phyloP scores from a whole-genome alignment of 2,329 filamentous ascomycete genomes.

The Lachnellula occidentalis region DNA sequence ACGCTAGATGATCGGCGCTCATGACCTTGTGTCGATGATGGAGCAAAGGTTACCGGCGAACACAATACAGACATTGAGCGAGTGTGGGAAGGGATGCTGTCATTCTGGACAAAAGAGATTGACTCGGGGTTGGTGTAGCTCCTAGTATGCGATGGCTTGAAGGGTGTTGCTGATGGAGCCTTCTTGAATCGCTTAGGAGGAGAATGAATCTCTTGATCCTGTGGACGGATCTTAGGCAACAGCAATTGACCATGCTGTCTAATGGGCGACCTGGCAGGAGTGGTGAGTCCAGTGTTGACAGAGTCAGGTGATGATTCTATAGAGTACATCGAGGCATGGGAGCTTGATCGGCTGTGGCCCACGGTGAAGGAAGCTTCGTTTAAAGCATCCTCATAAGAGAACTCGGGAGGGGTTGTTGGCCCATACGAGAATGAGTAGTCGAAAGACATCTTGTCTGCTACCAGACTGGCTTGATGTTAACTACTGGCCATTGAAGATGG shows the following conservation, averaged over 20 bases:
- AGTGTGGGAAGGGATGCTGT: constrained; percentile 25
- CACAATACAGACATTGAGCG: constrained; percentile 29
- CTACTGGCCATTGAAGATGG: background rate
- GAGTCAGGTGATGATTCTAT: constrained; percentile 66
- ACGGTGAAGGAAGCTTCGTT: constrained; percentile 48
- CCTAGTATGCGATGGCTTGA: constrained; percentile 46
- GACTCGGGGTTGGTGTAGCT: constrained; percentile 59
- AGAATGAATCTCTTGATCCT: constrained; percentile 71
- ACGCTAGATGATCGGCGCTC: constrained; percentile 60
- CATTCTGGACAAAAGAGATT: constrained; percentile 33
- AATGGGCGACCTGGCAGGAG: constrained; percentile 66
- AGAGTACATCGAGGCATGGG: constrained; percentile 48
- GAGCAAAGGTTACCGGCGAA: constrained; percentile 28
- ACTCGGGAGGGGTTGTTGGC: constrained; percentile 45
- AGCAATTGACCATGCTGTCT: constrained; percentile 74
- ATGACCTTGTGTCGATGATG: constrained; percentile 35
- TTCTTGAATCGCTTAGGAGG: constrained; percentile 55
- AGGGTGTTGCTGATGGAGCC: constrained; percentile 29
- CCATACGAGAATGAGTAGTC: constrained; percentile 54
- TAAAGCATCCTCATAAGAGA: constrained; percentile 51
- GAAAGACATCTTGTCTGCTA: constrained; percentile 53
- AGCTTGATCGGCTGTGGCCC: constrained; percentile 33
- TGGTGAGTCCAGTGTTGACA: constrained; percentile 61
- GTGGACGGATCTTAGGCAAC: constrained; percentile 78
- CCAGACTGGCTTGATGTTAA: constrained; percentile 43